Evolutionary conservation across 495 filamentous ascomycete species (phyloP).

Genomic region (Aspergillus saccharolyticus): DNA sequence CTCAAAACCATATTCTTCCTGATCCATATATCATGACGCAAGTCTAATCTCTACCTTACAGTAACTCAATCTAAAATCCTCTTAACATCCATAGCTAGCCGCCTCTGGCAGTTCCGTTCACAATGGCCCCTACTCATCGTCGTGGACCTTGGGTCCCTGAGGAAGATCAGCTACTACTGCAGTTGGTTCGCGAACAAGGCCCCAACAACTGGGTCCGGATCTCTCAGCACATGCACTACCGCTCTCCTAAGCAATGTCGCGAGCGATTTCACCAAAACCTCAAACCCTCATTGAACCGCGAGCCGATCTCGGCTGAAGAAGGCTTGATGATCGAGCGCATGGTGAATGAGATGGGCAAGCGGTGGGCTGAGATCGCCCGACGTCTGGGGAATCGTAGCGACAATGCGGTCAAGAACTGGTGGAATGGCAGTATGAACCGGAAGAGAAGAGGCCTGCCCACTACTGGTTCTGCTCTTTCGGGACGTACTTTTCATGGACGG

Average conservation of each 20-base stretch:
- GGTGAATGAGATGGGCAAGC: conserved; percentile 78
- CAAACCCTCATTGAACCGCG: conserved; percentile 83
- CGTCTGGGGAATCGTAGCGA: conserved; percentile 83
- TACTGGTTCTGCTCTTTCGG: conserved; percentile 27
- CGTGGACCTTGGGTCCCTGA: conserved; percentile 85
- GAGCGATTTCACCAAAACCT: conserved; percentile 95
- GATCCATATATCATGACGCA: neutral
- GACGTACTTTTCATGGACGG: conserved; percentile 38
- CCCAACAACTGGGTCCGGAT: conserved; percentile 92
- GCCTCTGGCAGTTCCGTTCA: neutral
- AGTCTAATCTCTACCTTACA: conserved; percentile 4
- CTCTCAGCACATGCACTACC: conserved; percentile 65
- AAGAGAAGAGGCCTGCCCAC: conserved; percentile 44
- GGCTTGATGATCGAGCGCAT: conserved; percentile 74
- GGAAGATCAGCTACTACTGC: conserved; percentile 70
- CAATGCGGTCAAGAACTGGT: conserved; percentile 99
- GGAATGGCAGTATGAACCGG: conserved; percentile 93
- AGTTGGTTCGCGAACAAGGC: conserved; percentile 70
- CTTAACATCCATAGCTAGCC: conserved; percentile 1
- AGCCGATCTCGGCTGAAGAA: conserved; percentile 89
- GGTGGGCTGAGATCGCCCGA: conserved; percentile 94
- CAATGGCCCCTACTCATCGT: conserved; percentile 55
- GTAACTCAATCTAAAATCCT: neutral
- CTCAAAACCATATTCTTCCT: neutral
- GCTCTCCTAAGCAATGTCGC: conserved; percentile 92